Conservation (phyloP, 176 grass and related monocot genomes). For the Zoysia pacifica region DNA sequence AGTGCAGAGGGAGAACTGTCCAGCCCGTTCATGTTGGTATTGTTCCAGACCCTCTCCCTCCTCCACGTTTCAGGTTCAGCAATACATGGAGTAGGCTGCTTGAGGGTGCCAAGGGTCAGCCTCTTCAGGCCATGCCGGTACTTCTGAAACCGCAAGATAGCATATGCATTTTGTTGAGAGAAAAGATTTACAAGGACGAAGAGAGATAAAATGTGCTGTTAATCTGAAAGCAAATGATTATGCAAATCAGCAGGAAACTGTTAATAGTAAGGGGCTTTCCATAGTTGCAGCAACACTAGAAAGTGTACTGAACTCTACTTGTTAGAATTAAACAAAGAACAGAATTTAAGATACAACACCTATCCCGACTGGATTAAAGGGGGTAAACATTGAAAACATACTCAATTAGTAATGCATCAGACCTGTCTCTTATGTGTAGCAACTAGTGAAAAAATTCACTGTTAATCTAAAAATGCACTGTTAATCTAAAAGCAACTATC, state of each 20-base stretch:
- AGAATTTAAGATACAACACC: not conserved
- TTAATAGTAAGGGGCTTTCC: not conserved
- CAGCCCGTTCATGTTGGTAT: conserved; percentile 21
- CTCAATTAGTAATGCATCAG: not conserved
- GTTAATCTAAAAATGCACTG: no score
- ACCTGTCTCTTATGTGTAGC: not conserved
- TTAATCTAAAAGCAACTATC: no score
- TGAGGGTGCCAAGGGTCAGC: not conserved
- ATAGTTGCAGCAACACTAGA: not conserved
- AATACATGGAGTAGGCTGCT: not conserved
- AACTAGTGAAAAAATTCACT: not conserved
- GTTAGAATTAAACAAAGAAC: not conserved
- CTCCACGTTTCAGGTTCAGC: not conserved
- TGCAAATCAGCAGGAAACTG: not conserved
- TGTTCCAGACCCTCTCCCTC: not conserved
- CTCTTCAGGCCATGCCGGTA: conserved; percentile 60
- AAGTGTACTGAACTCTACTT: not conserved
- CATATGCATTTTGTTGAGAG: not conserved
- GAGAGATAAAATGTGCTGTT: not conserved
- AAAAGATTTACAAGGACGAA: not conserved
- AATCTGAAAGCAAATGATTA: not conserved
- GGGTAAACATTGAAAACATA: not conserved
- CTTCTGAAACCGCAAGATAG: conserved; percentile 57
- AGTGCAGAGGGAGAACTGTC: conserved; percentile 28
- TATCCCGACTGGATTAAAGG: not conserved